phyloP scores from a whole-genome alignment of 1,284 basidiomycete genomes.

The Ganoderma leucocontextum region DNA sequence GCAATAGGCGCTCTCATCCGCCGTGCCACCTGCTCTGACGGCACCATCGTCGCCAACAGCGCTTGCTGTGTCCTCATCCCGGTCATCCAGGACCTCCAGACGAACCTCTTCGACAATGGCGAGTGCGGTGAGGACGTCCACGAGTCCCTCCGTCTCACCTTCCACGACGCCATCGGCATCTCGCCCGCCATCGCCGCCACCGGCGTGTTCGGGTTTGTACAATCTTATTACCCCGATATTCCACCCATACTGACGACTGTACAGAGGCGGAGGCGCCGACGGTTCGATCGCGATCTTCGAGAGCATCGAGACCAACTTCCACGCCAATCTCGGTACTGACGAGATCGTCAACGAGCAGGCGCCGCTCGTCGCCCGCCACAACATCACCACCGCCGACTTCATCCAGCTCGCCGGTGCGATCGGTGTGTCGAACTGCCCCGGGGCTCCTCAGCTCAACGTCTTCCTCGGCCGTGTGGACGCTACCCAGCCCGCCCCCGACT shows the following conservation, averaged over 20 bases:
- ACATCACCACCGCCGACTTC: constrained; percentile 40
- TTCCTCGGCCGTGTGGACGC: constrained; percentile 36
- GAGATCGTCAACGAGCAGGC: constrained; percentile 38
- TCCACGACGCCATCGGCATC: constrained; percentile 42
- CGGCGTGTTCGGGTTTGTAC: constrained; percentile 28
- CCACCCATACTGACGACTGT: background rate
- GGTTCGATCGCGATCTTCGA: constrained; percentile 38
- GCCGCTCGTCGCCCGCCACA: constrained; percentile 37
- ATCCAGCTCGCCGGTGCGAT: constrained; percentile 44
- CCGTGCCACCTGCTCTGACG: constrained; percentile 35
- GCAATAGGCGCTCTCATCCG: constrained; percentile 32
- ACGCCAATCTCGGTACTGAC: constrained; percentile 40
- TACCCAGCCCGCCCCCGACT: constrained; percentile 38
- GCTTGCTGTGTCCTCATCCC: constrained; percentile 49
- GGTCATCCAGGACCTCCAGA: constrained; percentile 46
- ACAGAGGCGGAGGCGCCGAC: constrained; percentile 39
- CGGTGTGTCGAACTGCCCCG: constrained; percentile 42
- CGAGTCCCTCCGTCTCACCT: constrained; percentile 41
- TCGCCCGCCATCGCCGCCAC: constrained; percentile 20
- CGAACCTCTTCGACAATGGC: constrained; percentile 44
- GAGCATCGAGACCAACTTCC: constrained; percentile 36
- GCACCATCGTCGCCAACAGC: constrained; percentile 42
- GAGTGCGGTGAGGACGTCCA: constrained; percentile 40
- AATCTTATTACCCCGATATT: background rate
- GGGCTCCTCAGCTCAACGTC: constrained; percentile 40